A percentile compares a stretch with the other conserved stretches of the same genome.
Evolutionary conservation across 768 basidiomycete genomes (phyloP).

Genomic region (Mycena chlorophos): DNA sequence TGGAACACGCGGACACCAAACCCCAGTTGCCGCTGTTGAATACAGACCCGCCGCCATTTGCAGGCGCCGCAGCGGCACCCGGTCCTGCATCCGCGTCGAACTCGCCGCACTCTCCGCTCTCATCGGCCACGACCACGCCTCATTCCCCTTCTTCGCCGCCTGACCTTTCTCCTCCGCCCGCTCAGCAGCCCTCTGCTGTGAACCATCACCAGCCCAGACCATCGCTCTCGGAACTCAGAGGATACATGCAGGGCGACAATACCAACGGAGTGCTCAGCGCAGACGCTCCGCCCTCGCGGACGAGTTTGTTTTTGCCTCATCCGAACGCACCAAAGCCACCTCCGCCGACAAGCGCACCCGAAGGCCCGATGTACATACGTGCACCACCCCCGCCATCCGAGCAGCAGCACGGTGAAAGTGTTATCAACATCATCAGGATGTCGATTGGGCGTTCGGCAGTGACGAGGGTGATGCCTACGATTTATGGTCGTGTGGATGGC

Average conservation of each 20-base stretch:
- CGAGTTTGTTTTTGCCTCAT: slow-evolving; percentile 53
- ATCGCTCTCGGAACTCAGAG: slow-evolving; percentile 25
- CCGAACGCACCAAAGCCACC: slow-evolving; percentile 54
- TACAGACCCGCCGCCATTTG: no score
- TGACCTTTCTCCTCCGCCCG: slow-evolving; percentile 22
- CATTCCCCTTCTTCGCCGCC: slow-evolving; percentile 14
- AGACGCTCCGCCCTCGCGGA: slow-evolving; percentile 27
- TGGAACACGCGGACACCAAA: no score
- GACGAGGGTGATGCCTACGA: slow-evolving; percentile 32
- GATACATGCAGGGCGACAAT: slow-evolving; percentile 8
- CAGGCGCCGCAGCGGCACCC: slow-evolving; percentile 5
- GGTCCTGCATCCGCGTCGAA: slow-evolving; percentile 16
- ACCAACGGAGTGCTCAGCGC: slow-evolving; percentile 8
- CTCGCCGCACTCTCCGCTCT: slow-evolving; percentile 20
- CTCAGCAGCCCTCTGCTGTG: slow-evolving; percentile 12
- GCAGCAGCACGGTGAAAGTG: slow-evolving; percentile 15
- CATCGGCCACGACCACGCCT: slow-evolving; percentile 13
- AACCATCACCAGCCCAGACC: slow-evolving; percentile 26
- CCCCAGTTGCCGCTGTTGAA: no score
- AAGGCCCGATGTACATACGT: slow-evolving; percentile 18
- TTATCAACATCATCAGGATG: slow-evolving; percentile 19
- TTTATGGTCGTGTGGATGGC: slow-evolving; percentile 45
- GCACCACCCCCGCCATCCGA: slow-evolving; percentile 16
- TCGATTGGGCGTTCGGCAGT: slow-evolving; percentile 19
- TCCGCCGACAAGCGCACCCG: slow-evolving; percentile 12